Percentiles rank a stretch among this genome's conserved stretches.
Evolutionary conservation across 148 eudicot genomes (phyloP).

Genomic region (Fagopyrum esculentum): DNA sequence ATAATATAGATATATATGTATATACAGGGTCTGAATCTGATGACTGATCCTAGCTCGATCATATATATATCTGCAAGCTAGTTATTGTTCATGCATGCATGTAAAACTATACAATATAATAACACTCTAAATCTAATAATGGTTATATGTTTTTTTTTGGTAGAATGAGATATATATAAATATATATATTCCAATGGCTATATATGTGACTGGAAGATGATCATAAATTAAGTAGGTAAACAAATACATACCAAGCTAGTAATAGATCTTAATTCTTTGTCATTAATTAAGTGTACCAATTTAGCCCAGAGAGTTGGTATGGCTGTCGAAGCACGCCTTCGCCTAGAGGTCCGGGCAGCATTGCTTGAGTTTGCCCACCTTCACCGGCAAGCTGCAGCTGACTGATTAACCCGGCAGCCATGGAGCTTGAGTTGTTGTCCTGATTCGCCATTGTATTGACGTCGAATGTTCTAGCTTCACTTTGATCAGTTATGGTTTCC

Average conservation of each 20-base stretch:
- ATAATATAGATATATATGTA: too few species aligned
- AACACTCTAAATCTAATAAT: neutral
- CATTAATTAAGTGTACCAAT: neutral
- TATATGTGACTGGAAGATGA: neutral
- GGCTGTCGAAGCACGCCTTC: neutral
- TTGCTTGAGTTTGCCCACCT: neutral
- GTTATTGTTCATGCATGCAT: neutral
- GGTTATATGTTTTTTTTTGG: too few species aligned
- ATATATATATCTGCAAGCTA: neutral
- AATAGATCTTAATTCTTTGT: neutral
- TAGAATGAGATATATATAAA: too few species aligned
- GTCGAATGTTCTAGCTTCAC: neutral
- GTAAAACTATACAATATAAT: neutral
- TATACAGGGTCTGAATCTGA: too few species aligned
- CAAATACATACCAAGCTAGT: neutral
- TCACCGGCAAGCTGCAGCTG: neutral
- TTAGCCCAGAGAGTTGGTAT: neutral
- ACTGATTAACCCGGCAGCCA: neutral
- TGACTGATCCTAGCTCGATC: neutral
- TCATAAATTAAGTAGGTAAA: neutral
- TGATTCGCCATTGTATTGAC: neutral
- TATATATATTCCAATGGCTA: neutral
- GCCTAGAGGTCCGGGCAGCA: neutral
- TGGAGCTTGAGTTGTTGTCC: neutral
- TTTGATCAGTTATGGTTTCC: neutral